A percentile compares a stretch with the other conserved stretches of the same genome.
Conservation (phyloP, 805 yeast species). For the Teunomyces tritomae region DNA sequence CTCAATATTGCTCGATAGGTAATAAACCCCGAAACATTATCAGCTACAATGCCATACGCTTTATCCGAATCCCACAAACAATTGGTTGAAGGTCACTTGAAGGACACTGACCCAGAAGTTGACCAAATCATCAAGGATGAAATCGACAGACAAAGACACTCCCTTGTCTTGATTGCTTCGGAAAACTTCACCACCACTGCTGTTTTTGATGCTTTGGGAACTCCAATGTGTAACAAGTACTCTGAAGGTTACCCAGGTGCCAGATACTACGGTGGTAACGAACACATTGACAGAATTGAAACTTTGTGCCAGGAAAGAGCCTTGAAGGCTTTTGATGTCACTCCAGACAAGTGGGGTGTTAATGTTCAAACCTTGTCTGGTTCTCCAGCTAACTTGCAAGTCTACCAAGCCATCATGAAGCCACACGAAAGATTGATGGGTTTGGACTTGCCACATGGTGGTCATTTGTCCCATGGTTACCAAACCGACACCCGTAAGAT, state of each 20-base stretch:
- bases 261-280: conserved; percentile 97
- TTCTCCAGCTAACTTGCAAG: conserved; percentile 93
- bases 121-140: conserved; percentile 73
- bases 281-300: conserved; percentile 90
- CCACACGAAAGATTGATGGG: conserved; percentile 96
- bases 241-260: conserved; percentile 99
- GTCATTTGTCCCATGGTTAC: conserved; percentile 96
- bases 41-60: conserved; percentile 40
- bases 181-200: conserved; percentile 95
- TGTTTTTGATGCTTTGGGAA: conserved; percentile 91
- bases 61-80: conserved; percentile 47
- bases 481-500: conserved; percentile 88
- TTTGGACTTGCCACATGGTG: conserved; percentile 96
- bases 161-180: conserved; percentile 89
- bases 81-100: conserved; percentile 59
- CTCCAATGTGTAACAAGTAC: conserved; percentile 96
- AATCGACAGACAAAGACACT: conserved; percentile 82
- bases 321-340: conserved; percentile 71
- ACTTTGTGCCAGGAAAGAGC: conserved; percentile 89
- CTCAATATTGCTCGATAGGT: not conserved
- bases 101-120: conserved; percentile 82
- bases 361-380: conserved; percentile 95
- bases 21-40: not conserved
- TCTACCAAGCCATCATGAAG: conserved; percentile 83
- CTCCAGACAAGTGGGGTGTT: conserved; percentile 91